These are phyloP conservation scores for Euphorbia corollata DNA, from an alignment of 441 rosid species.

Conservation along the genomic window DNA sequence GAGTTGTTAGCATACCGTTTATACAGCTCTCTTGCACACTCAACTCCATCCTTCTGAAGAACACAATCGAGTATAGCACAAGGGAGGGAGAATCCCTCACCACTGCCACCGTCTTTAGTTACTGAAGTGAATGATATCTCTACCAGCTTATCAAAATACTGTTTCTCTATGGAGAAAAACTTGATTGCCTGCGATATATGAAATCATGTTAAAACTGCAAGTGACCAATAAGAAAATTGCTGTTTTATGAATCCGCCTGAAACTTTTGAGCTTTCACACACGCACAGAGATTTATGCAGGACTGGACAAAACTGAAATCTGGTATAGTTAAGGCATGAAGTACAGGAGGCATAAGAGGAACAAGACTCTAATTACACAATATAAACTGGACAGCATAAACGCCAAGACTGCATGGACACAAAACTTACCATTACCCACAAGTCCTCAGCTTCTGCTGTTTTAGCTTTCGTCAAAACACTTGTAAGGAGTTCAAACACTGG, in stretches of 20 bases:
- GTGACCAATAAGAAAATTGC: background rate
- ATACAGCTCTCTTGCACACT: constrained; percentile 53
- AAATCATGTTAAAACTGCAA: constrained; percentile 11
- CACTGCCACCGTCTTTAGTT: constrained; percentile 49
- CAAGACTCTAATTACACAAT: background rate
- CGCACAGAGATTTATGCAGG: background rate
- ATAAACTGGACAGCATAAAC: constrained; percentile 1
- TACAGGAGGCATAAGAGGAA: background rate
- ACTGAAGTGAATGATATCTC: constrained; percentile 51
- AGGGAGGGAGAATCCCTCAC: constrained; percentile 54
- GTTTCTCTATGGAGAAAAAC: constrained; percentile 38
- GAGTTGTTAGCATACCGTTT: constrained; percentile 40
- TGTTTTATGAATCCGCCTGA: too few species aligned
- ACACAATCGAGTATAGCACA: constrained; percentile 46
- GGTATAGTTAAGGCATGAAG: background rate
- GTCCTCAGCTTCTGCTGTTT: constrained; percentile 57
- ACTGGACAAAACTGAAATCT: background rate
- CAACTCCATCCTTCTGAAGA: constrained; percentile 53
- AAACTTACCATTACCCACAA: constrained; percentile 69
- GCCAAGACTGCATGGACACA: background rate
- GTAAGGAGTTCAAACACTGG: constrained; percentile 45
- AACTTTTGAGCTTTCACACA: too few species aligned
- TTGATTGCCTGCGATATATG: constrained; percentile 52
- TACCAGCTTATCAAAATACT: constrained; percentile 53
- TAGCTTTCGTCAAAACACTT: constrained; percentile 36